Conservation (phyloP, 2,329 filamentous ascomycete species). For the Hypoxylon sp. region DNA sequence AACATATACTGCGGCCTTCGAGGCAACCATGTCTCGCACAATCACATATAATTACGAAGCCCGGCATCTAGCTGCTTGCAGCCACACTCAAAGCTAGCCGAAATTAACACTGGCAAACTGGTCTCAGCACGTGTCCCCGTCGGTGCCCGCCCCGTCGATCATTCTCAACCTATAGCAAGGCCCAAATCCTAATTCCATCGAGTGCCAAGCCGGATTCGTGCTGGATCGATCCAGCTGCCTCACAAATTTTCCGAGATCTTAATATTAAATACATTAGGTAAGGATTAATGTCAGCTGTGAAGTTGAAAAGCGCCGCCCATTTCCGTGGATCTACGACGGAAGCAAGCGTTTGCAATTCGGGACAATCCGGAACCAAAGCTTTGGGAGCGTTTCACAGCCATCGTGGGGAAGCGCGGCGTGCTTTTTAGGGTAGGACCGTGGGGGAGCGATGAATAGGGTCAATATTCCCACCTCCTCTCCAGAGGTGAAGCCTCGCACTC, state of each 20-base stretch:
- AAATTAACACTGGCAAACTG: conserved; percentile 16
- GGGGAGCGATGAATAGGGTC: conserved; percentile 7
- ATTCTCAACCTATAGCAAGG: conserved; percentile 1
- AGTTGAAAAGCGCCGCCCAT: conserved; percentile 4
- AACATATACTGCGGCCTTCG: conserved; percentile 23
- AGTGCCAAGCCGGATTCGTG: conserved; percentile 36
- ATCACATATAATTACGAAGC: background rate
- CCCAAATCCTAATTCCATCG: background rate
- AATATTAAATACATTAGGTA: background rate
- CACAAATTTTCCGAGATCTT: conserved; percentile 33
- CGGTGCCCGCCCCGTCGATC: background rate
- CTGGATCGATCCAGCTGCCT: conserved; percentile 24
- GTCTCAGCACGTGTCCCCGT: background rate
- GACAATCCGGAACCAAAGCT: conserved; percentile 23
- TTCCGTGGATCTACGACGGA: conserved; percentile 26
- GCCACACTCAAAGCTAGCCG: conserved; percentile 31
- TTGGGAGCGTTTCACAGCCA: conserved; percentile 18
- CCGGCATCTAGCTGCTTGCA: conserved; percentile 28
- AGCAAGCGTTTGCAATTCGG: conserved; percentile 1
- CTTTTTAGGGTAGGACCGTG: background rate
- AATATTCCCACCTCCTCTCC: background rate
- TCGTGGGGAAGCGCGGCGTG: background rate
- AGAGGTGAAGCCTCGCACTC: background rate
- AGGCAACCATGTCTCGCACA: conserved; percentile 5
- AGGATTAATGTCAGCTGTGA: background rate